Evolutionary conservation across 495 filamentous ascomycete species (phyloP).

Genomic region (Aspergillus wentii): DNA sequence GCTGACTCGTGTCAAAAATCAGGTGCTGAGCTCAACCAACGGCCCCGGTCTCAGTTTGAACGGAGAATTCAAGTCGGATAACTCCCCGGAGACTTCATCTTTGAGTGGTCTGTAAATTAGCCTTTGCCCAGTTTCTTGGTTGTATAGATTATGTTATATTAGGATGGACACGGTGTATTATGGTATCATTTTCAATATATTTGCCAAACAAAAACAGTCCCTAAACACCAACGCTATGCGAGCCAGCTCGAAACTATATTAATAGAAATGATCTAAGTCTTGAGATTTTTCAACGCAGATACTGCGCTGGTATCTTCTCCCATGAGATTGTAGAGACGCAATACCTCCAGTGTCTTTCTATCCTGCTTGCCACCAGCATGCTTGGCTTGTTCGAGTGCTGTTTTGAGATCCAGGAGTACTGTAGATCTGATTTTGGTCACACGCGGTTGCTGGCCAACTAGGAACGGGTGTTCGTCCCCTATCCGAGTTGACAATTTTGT

Average conservation of each 20-base stretch:
- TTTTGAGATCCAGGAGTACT: conserved; percentile 75
- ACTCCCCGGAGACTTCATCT: conserved; percentile 46
- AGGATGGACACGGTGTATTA: conserved; percentile 42
- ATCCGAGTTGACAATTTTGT: conserved; percentile 45
- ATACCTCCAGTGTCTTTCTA: conserved; percentile 57
- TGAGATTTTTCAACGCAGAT: conserved; percentile 59
- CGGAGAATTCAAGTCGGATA: conserved; percentile 62
- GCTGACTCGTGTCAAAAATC: conserved; percentile 13
- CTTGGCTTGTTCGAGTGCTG: conserved; percentile 69
- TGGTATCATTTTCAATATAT: conserved; percentile 46
- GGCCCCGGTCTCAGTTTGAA: conserved; percentile 83
- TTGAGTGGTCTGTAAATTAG: conserved; percentile 42
- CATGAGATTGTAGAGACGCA: conserved; percentile 73
- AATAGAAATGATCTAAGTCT: conserved; percentile 26
- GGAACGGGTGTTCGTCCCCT: conserved; percentile 60
- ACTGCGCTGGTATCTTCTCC: conserved; percentile 67
- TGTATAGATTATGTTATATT: conserved; percentile 45
- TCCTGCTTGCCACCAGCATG: conserved; percentile 48
- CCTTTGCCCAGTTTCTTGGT: conserved; percentile 23
- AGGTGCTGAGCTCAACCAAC: conserved; percentile 83
- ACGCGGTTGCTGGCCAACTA: conserved; percentile 52
- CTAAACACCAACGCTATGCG: conserved; percentile 44
- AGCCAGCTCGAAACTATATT: conserved; percentile 5
- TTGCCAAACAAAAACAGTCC: conserved; percentile 19
- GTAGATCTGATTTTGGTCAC: conserved; percentile 64